Conservation (phyloP, 805 yeast species). For the Candida pini region DNA sequence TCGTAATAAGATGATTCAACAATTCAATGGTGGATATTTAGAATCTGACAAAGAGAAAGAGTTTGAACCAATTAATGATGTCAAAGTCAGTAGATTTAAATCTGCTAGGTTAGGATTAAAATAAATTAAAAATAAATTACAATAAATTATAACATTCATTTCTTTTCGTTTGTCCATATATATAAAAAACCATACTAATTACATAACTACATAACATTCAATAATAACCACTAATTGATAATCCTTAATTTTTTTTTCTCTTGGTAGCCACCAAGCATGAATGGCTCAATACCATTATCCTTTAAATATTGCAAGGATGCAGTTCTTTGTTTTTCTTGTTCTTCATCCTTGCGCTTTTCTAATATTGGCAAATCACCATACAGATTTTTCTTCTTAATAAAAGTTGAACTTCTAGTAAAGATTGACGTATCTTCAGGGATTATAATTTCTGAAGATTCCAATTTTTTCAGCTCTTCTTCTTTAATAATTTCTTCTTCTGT, state of each 20-base stretch:
- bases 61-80: slow-evolving; percentile 62
- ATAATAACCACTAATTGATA: too few relatives aligned
- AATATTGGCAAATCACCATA: slow-evolving; percentile 11
- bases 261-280: slow-evolving; percentile 26
- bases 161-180: background rate
- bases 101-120: slow-evolving; percentile 39
- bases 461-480: background rate
- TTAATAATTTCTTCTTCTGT: slow-evolving; percentile 2
- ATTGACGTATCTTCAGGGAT: slow-evolving; percentile 20
- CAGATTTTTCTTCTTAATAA: slow-evolving; percentile 5
- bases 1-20: slow-evolving; percentile 43
- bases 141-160: background rate
- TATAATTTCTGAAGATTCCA: slow-evolving; percentile 1
- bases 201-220: background rate
- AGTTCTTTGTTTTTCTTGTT: slow-evolving; percentile 12
- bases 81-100: slow-evolving; percentile 62
- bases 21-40: slow-evolving; percentile 40
- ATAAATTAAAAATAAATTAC: background rate
- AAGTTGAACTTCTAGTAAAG: slow-evolving; percentile 21
- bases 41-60: slow-evolving; percentile 47
- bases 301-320: slow-evolving; percentile 18
- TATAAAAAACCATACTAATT: background rate
- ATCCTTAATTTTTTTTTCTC: slow-evolving; percentile 14
- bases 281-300: slow-evolving; percentile 23
- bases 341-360: slow-evolving; percentile 2